Base-by-base conservation (phyloP, 495 filamentous ascomycete genomes). In the Penicillium salamii region DNA sequence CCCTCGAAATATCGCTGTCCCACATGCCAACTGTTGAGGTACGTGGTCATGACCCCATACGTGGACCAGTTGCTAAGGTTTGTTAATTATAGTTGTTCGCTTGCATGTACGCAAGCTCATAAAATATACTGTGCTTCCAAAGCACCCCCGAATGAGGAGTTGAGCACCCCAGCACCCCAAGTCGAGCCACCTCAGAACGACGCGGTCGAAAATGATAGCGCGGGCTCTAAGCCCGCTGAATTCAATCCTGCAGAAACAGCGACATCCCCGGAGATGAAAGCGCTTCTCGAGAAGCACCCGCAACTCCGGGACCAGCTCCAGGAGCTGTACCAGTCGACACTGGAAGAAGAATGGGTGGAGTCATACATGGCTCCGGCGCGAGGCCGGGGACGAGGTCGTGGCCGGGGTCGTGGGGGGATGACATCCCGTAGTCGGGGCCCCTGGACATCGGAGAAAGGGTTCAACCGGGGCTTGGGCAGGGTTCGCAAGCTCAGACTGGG, bases 1-100 rank as follows among this genome's bases (percentile, higher is more conserved):
- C 62, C 66, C 18, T 75, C 68, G 20, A 87, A 83, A 59, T 87
- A 87, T 61, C 84, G 85, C 42, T 88, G 85, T 65, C 78, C 80
- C 3, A 76, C 72, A 24, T 88, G 85, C 58, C 61, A 58, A n/a
- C 51, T 82, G 7, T 74, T 78, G 67, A 86, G 83, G 84, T 87
- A 78, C 8, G 4, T 52, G 72, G 59, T 37, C 33, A 13, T 17
- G 40, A 21, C 31, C 13, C n/a, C 18, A 14, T 43, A 24, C 23
- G 21, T 50, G 20, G 34, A 31, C 31, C 28, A 32, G 29, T 43
- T 15, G 26, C 49, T 52, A 40, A 52, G 53, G 17, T 15, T 43
- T 37, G n/a, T 52, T 38, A 24, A 52, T 17, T 13, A 12, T 37
- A 90, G 87, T 58, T 90, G 87, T 57, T 89, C 86, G 1, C 73